These are phyloP conservation scores for Candida broadrunensis DNA, from an alignment of 805 yeast species.

Conservation along the genomic window DNA sequence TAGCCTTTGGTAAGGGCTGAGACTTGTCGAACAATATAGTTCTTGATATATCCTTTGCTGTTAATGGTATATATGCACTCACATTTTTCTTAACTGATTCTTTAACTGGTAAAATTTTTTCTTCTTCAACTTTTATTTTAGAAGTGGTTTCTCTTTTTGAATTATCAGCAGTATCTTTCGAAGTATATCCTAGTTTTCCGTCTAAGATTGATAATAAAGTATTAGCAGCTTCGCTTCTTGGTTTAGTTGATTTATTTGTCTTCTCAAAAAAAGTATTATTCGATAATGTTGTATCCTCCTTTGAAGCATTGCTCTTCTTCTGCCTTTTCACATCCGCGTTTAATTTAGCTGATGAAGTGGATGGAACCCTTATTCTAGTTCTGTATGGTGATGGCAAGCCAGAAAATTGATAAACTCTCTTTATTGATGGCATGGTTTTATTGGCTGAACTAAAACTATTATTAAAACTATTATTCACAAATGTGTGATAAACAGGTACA, in stretches of 20 bases:
- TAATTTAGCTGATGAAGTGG: constrained; percentile 7
- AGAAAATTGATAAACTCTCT: constrained; percentile 43
- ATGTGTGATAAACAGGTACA: constrained; percentile 34
- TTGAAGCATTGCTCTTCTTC: constrained; percentile 1
- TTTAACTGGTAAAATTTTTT: no score
- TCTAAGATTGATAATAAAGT: constrained; percentile 37
- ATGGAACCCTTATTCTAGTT: constrained; percentile 36
- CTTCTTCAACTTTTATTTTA: background rate
- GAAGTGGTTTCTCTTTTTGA: constrained; percentile 3
- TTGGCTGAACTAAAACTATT: constrained; percentile 7
- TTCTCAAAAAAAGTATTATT: constrained; percentile 2
- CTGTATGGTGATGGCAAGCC: constrained; percentile 45
- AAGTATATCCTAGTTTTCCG: constrained; percentile 10
- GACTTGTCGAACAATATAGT: constrained; percentile 33
- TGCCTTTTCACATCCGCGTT: constrained; percentile 1
- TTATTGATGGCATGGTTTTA: constrained; percentile 30
- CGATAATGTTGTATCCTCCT: background rate
- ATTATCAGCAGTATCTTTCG: background rate
- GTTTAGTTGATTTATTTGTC: constrained; percentile 2
- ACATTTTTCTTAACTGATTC: background rate
- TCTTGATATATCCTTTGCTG: constrained; percentile 35
- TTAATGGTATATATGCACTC: constrained; percentile 8
- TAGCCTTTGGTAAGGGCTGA: constrained; percentile 16
- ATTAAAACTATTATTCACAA: constrained; percentile 16
- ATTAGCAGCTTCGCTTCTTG: constrained; percentile 35